Evolutionary conservation across 1,284 basidiomycete species (phyloP), one percentile per base, ranked within the genome.

Genomic region (Exobasidium cylindrosporum): DNA sequence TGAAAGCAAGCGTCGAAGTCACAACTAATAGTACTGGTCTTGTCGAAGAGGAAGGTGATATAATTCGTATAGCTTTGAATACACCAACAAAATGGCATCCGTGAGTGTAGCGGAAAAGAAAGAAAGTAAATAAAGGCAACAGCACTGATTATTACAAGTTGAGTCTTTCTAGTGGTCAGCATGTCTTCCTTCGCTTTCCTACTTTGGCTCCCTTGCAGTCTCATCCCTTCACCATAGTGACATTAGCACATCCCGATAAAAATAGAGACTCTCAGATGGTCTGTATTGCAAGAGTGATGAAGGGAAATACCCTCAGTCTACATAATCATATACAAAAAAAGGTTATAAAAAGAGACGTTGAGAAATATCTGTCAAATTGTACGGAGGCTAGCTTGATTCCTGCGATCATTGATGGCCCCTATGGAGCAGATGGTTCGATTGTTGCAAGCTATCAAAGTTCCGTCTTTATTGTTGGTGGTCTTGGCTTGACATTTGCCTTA

Each of bases 161-260:
- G n/a, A 7, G 10, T 17, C 35, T 40, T 17, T 10, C 17, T 10
- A 40, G 35, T 1, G 74, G 74, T 4, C 73, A 76, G 47, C 72
- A 77, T 55, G 66, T 78, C 4, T 77, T 69, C 29, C 53, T 78
- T 17, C 70, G 73, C 50, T 74, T 78, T 26, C 74, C 75, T 4
- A 63, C 64, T 6, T 44, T 76, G 3, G 58, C 57, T 4, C 67
- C 69, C 0, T 28, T 60, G 53, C 66, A 70, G 13, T 64, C 65
- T 21, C 76, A 77, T 35, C 76, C 76, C 0, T 77, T 77, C 45
- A 77, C 76, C n/a, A 68, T 77, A 32, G 54, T 72, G 1, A 74
- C 70, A 17, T 57, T 75, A 53, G 68, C 74, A 4, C 62, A 68
- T 13, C 54, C 64, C 2, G 46, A 66, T 52, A 58, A 62, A 29